Evolutionary conservation across 768 basidiomycete genomes (phyloP), one percentile per base, ranked within the genome.

Genomic region (Termitomyces sp.): DNA sequence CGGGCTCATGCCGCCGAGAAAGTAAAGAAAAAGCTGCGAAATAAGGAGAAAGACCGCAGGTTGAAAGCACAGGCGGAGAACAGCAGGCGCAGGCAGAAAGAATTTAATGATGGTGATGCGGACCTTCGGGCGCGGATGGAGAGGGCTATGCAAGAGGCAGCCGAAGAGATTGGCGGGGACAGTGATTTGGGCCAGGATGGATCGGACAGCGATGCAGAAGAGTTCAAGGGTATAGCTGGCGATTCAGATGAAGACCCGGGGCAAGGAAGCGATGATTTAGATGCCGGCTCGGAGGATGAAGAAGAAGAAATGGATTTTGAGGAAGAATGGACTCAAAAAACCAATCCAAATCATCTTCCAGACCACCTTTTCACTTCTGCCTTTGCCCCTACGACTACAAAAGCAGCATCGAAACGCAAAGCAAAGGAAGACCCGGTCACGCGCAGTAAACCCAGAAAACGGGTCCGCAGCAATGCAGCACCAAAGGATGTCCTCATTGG

Each of bases 291-390:
- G 16, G 48, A 56, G 64, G 69, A 67, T 49, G 65, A 58, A 58
- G 66, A 63, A 37, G 61, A 64, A 19, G 60, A 52, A 16, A 67
- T 69, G 23, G 52, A 56, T 19, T 63, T 65, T 59, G 63, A 59
- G 17, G 61, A 63, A 1, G 63, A 56, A 9, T n/a, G 54, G 40
- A 52, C 66, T 59, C 25, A 60, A 44, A 58, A 66, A 54, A 53
- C 48, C 28, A 73, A 75, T 52, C 65, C 73, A 3, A 72, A 80
- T 46, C 81, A 86, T 67, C 82, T 88, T 28, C 83, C 85, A 2
- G 86, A 88, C 62, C 80, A 85, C 59, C 72, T 88, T 19, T 89
- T 88, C 66, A 61, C 71, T 0, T 73, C 82, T 57, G 85, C 84
- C 0, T 82, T 85, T 60, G 64, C 74, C 4, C 71, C 79, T 40